These are phyloP conservation scores for Fonsecaea pugnacius DNA, from an alignment of 2,329 filamentous ascomycete species.

Conservation along the genomic window DNA sequence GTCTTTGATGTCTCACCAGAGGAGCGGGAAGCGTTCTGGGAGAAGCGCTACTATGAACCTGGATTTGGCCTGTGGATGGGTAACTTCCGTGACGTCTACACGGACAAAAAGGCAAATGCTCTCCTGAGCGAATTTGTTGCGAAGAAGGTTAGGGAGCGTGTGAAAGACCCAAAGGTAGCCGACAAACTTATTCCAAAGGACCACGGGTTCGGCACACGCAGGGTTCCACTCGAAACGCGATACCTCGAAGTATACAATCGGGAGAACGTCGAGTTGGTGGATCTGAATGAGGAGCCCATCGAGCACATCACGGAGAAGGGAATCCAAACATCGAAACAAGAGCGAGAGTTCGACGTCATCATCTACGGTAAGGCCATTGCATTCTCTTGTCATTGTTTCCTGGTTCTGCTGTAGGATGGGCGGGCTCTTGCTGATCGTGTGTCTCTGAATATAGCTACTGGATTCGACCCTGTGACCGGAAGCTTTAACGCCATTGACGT, in stretches of 20 bases:
- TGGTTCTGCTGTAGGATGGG: too few species aligned
- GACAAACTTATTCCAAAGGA: constrained; percentile 61
- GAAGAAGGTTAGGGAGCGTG: constrained; percentile 56
- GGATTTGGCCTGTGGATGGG: constrained; percentile 61
- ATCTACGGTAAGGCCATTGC: constrained; percentile 43
- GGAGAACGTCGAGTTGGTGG: constrained; percentile 53
- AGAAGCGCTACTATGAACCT: constrained; percentile 55
- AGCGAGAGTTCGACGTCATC: constrained; percentile 48
- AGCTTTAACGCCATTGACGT: constrained; percentile 51
- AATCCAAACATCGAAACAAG: constrained; percentile 47
- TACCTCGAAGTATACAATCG: constrained; percentile 58
- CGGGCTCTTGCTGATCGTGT: not conserved
- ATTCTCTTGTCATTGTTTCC: constrained; percentile 1
- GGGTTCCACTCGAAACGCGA: constrained; percentile 53
- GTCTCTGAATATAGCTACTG: constrained; percentile 34
- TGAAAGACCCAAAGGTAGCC: constrained; percentile 55
- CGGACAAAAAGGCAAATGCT: constrained; percentile 54
- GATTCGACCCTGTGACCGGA: constrained; percentile 50
- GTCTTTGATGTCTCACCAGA: constrained; percentile 19
- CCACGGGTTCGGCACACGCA: constrained; percentile 61
- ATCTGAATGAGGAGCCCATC: constrained; percentile 51
- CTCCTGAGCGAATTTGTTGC: constrained; percentile 61
- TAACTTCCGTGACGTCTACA: constrained; percentile 58
- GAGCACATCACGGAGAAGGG: constrained; percentile 46
- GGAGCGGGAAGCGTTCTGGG: constrained; percentile 51